Base-by-base conservation (phyloP, 2,329 filamentous ascomycete genomes). In the Aureobasidium uvarum region DNA sequence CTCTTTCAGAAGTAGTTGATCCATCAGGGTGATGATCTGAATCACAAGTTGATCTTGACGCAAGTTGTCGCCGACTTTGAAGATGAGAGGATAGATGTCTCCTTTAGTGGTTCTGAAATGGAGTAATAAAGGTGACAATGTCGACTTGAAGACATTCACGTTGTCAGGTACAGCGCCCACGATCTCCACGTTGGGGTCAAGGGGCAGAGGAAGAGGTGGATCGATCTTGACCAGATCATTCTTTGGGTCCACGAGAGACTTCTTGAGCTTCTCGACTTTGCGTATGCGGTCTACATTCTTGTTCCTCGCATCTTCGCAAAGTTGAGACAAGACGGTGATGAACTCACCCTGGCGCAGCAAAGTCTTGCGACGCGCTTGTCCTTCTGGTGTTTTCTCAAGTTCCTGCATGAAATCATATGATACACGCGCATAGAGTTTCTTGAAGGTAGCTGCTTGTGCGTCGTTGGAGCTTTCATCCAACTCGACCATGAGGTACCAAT, bases 401-500 rank as follows among this genome's bases (percentile, higher is more conserved):
- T 95, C 91, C 6, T 86, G 82, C 92, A 98, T 96, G 76, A 98
- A 99, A 73, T 98, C 92, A 72, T 92, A 99, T 66, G 95, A 93
- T 10, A 99, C 91, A 71, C 94, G 92, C 33, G 91, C 89, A 76
- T 96, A 99, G 20, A 98, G 86, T 68, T 91, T 90, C 52, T 91
- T 89, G 73, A 94, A 89, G 65, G 88, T 86, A 5, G 86, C 82
- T 25, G 87, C 84, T 14, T 70, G 67, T 3, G 72, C 60, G 10
- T 73, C 70, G 14, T 62, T 66, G 69, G 89, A 92, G 45, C 79
- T 77, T 74, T 97, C 94, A 71, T 96, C 92, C 70, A 93, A 96
- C 78, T 99, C 96, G 1, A 99, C 95, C 88, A 97, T 97, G 2
- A 99, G 83, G 76, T 98, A 99, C 95, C 95, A 99, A 76, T 97